These are phyloP conservation scores for Hawksworthiomyces lignivorus DNA, from an alignment of 2,329 filamentous ascomycete genomes.

Conservation along the genomic window DNA sequence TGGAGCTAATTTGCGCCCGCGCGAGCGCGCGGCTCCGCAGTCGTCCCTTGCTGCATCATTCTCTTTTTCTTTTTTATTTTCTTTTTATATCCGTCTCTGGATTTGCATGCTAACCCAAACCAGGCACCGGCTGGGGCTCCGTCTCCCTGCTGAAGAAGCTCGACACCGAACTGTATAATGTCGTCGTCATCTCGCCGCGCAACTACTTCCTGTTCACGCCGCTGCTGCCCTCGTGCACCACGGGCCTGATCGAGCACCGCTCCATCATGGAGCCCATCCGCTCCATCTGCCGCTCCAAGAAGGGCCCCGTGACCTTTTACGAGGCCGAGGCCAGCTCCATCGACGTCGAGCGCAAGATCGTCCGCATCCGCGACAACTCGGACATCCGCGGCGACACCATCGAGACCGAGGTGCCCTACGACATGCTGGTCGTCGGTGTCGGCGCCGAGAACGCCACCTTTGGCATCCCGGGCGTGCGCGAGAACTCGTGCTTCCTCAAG, in stretches of 20 bases:
- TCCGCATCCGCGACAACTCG: constrained; percentile 86
- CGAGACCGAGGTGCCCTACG: constrained; percentile 87
- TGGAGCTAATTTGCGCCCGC: too few relatives aligned
- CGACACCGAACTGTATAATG: constrained; percentile 98
- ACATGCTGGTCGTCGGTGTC: constrained; percentile 96
- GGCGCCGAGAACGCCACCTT: constrained; percentile 98
- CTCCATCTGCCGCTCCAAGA: constrained; percentile 92
- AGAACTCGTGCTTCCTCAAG: constrained; percentile 97
- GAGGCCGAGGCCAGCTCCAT: constrained; percentile 96
- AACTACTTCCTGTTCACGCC: constrained; percentile 99
- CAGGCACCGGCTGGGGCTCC: constrained; percentile 91
- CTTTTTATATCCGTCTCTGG: constrained; percentile 10
- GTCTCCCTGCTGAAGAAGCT: constrained; percentile 97
- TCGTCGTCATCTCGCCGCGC: constrained; percentile 91
- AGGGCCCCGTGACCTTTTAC: constrained; percentile 89
- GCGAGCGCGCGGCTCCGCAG: too few relatives aligned
- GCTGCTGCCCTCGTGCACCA: constrained; percentile 92
- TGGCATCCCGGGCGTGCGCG: constrained; percentile 88
- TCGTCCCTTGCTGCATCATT: too few relatives aligned
- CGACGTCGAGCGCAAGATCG: constrained; percentile 80
- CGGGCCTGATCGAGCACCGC: constrained; percentile 94
- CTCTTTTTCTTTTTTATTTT: constrained; percentile 12
- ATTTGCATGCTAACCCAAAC: constrained; percentile 1
- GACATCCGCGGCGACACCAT: constrained; percentile 79
- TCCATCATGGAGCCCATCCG: constrained; percentile 99